Evolutionary conservation across 495 filamentous ascomycete genomes (phyloP).

Genomic region (Daldinia vernicosa): DNA sequence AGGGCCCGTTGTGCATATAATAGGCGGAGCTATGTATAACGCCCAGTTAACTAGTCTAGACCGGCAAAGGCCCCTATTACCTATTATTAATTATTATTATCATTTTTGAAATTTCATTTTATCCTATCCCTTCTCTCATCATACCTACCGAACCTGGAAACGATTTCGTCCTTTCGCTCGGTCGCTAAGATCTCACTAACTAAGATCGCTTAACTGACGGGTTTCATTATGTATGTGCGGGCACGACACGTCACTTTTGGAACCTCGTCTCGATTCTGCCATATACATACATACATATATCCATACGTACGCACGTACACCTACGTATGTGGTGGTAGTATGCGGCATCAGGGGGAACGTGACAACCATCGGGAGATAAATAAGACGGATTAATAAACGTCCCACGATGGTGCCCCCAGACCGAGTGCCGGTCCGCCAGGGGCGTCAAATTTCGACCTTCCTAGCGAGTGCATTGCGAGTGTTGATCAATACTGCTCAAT

Average conservation of each 20-base stretch:
- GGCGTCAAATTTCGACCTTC: slow-evolving; percentile 29
- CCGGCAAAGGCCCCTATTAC: slow-evolving; percentile 3
- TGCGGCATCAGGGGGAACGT: background rate
- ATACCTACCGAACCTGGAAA: slow-evolving; percentile 42
- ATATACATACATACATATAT: too few relatives aligned
- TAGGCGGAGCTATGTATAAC: slow-evolving; percentile 8
- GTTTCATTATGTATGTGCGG: slow-evolving; percentile 5
- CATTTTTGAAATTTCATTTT: too few relatives aligned
- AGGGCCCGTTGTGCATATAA: background rate
- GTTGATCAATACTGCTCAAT: slow-evolving; percentile 38
- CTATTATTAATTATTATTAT: too few relatives aligned
- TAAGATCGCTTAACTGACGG: slow-evolving; percentile 38
- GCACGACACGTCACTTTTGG: slow-evolving; percentile 9
- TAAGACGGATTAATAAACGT: slow-evolving; percentile 22
- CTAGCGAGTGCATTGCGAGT: slow-evolving; percentile 23
- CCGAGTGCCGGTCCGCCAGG: slow-evolving; percentile 29
- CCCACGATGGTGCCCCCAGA: slow-evolving; percentile 16
- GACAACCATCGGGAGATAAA: slow-evolving; percentile 3
- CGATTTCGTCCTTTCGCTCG: slow-evolving; percentile 22
- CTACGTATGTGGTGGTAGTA: background rate
- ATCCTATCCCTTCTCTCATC: background rate
- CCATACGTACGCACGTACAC: too few relatives aligned
- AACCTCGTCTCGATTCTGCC: background rate
- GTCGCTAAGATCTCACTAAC: slow-evolving; percentile 31
- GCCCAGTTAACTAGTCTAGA: slow-evolving; percentile 14